Evolutionary conservation across 106 monocot genomes (phyloP).

Genomic region (Dendrobium officinale): DNA sequence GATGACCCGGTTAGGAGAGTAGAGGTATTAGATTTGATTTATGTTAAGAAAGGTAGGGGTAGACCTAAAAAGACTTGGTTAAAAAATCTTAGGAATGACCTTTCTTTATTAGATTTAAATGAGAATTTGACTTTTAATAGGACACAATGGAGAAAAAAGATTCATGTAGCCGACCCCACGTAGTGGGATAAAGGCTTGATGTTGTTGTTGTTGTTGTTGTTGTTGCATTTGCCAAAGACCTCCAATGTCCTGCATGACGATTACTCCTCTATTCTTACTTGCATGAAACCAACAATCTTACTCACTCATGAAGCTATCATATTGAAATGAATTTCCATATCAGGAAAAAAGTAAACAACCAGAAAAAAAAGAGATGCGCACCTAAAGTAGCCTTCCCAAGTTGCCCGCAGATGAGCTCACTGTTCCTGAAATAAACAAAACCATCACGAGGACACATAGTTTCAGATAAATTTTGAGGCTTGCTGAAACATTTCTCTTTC

Average conservation of each 20-base stretch:
- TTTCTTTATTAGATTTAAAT: too few species aligned
- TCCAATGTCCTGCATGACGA: not conserved
- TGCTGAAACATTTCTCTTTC: conserved; percentile 52
- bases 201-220: too few species aligned
- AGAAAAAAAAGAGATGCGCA: conserved; percentile 14
- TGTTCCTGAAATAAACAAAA: conserved; percentile 86
- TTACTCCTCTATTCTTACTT: not conserved
- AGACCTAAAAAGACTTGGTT: too few species aligned
- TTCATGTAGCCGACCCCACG: too few species aligned
- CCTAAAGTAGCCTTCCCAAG: conserved; percentile 94
- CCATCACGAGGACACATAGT: conserved; percentile 85
- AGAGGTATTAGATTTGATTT: too few species aligned
- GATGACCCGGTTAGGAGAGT: too few species aligned
- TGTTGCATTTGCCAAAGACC: not conserved
- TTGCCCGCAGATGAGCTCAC: conserved; percentile 89
- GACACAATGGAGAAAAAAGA: too few species aligned
- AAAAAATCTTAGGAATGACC: too few species aligned
- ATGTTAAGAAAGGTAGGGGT: too few species aligned
- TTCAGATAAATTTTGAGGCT: conserved; percentile 20
- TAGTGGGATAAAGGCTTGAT: too few species aligned
- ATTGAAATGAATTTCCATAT: not conserved
- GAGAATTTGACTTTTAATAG: too few species aligned
- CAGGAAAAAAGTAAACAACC: not conserved
- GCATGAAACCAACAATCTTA: not conserved
- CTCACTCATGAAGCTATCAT: not conserved